Conservation (phyloP, 1,284 basidiomycete genomes). For the Fomitiporia mediterranea region DNA sequence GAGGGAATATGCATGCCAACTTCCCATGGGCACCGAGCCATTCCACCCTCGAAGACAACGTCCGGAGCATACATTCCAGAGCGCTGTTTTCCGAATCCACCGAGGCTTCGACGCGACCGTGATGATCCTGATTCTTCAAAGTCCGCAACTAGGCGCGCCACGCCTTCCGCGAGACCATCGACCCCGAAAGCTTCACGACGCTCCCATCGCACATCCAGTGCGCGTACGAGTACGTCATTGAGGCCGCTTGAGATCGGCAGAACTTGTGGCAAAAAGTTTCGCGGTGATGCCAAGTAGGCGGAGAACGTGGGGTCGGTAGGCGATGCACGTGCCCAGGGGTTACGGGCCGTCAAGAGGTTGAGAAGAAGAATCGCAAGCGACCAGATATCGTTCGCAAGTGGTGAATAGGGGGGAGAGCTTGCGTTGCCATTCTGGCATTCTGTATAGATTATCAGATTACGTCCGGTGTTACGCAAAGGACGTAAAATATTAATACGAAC, state of each 20-base stretch:
- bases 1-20: conserved; percentile 45
- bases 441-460: conserved; percentile 27
- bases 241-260: conserved; percentile 65
- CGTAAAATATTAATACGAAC: conserved; percentile 33
- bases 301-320: conserved; percentile 69
- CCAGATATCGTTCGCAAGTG: conserved; percentile 85
- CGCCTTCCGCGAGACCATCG: conserved; percentile 16
- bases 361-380: conserved; percentile 81
- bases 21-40: conserved; percentile 79
- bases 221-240: conserved; percentile 48
- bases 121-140: conserved; percentile 12
- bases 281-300: conserved; percentile 59
- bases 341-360: conserved; percentile 84
- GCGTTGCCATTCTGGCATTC: conserved; percentile 70
- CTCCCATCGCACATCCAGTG: conserved; percentile 19
- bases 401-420: conserved; percentile 54
- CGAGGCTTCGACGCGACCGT: conserved; percentile 3
- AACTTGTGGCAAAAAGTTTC: conserved; percentile 60
- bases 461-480: conserved; percentile 16
- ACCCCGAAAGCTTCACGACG: conserved; percentile 18
- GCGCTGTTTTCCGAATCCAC: conserved; percentile 5
- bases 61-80: conserved; percentile 47
- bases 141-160: conserved; percentile 12
- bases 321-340: conserved; percentile 83
- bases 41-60: conserved; percentile 74